These are phyloP conservation scores for Paramecium sexaurelia DNA, from an alignment of 73 alveolate species.

Conservation along the genomic window DNA sequence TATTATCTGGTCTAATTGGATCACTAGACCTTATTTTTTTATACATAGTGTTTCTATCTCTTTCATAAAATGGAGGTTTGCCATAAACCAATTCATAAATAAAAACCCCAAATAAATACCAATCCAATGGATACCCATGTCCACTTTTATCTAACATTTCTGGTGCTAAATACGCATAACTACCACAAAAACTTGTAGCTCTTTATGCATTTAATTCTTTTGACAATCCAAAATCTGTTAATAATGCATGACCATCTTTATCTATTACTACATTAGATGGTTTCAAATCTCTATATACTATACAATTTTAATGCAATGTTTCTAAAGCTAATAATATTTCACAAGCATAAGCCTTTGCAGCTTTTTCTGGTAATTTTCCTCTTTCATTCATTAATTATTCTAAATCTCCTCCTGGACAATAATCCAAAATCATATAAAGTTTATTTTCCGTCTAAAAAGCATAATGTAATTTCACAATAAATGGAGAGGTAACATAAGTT, in stretches of 20 bases:
- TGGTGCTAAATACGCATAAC: constrained; percentile 93
- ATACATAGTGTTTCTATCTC: constrained; percentile 87
- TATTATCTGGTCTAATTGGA: constrained; percentile 81
- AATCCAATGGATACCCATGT: constrained; percentile 89
- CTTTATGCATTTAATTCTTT: constrained; percentile 92
- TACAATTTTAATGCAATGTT: constrained; percentile 91
- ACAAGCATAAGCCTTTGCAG: constrained; percentile 87
- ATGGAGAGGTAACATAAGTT: constrained; percentile 84
- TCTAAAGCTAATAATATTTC: constrained; percentile 97
- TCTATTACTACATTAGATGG: constrained; percentile 97
- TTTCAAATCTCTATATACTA: constrained; percentile 95
- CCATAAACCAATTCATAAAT: constrained; percentile 96
- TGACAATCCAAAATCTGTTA: constrained; percentile 98
- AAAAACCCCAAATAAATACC: constrained; percentile 96
- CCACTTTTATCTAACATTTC: constrained; percentile 91
- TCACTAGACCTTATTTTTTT: constrained; percentile 85
- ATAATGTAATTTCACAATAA: constrained; percentile 91
- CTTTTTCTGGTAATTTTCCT: constrained; percentile 83
- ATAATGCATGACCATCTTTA: constrained; percentile 94
- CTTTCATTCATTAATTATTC: constrained; percentile 86
- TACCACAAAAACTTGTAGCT: constrained; percentile 95
- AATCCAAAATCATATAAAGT: constrained; percentile 91
- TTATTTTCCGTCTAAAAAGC: constrained; percentile 94
- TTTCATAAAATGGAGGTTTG: constrained; percentile 94
- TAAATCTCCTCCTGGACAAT: constrained; percentile 98